Base-by-base conservation (phyloP, 192 early-diverging fungal genomes). In the Helicostylum pulchrum region DNA sequence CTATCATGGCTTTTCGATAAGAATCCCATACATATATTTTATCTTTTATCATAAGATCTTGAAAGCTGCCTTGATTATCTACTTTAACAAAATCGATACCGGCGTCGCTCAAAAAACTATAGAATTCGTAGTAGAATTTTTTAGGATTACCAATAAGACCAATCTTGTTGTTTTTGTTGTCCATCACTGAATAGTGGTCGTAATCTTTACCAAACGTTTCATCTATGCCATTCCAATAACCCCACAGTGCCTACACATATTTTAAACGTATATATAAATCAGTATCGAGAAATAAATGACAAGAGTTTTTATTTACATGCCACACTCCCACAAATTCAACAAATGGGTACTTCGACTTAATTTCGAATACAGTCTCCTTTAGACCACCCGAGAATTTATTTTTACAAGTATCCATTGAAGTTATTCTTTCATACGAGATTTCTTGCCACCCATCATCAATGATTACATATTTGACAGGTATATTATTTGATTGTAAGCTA, bases 361-460 rank as follows among this genome's bases (percentile, higher is more conserved):
- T 52, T 43, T 52, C 44, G 2, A 42, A 11, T 2, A 74, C 65
- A 2, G 74, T 67, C 12, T 62, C 54, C 30, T 68, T 57, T 26
- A 85, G 68, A 61, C 78, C 80, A 15, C 46, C 62, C 5, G 83
- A 78, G 47, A 83, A 85, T 9, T 78, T 76, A 3, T 31, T 12
- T 31, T 62, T 31, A 9, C 19, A 34, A 63, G 79, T 68, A 9
- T 50, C 67, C 36, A 80, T 75, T 21, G 70, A 69, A 36, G 30
- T 23, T 8, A 85, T 52, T 12, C 64, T 74, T 30, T 61, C 30
- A 8, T 48, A 26, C 1, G 52, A 61, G 2, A 75, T 59, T 10
- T 47, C 26, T 62, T 81, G 77, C 79, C 81, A 85, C n/a, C 81
- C 81, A 52, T 85, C 83, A 65, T 85, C 81, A 31, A 85, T 65